A percentile compares a stretch with the other conserved stretches of the same genome.
Evolutionary conservation across 768 basidiomycete genomes (phyloP).

Genomic region (Mycena galopus): DNA sequence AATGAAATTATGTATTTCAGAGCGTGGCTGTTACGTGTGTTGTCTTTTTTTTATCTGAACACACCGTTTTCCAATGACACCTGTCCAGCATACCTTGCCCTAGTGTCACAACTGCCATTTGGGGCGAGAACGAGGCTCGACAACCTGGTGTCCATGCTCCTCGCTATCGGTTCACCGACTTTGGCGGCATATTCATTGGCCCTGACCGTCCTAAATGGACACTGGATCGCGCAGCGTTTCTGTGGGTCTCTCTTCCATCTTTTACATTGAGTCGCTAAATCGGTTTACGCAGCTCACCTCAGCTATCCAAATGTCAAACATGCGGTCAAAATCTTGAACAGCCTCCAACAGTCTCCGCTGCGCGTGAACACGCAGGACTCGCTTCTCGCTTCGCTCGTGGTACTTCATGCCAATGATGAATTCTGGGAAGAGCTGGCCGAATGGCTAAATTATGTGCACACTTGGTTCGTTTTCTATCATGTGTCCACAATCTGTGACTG

Average conservation of each 20-base stretch:
- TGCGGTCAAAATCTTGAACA: constrained; percentile 45
- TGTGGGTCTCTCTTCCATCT: constrained; percentile 48
- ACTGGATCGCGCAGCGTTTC: constrained; percentile 47
- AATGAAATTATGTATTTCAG: constrained; percentile 31
- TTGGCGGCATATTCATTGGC: constrained; percentile 55
- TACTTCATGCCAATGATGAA: constrained; percentile 48
- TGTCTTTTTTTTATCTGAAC: not conserved
- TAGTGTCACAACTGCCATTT: constrained; percentile 56
- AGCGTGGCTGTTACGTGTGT: constrained; percentile 49
- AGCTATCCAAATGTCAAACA: constrained; percentile 38
- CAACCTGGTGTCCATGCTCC: constrained; percentile 49
- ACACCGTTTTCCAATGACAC: not conserved
- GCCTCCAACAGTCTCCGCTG: constrained; percentile 54
- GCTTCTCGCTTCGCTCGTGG: constrained; percentile 52
- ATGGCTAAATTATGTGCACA: constrained; percentile 51
- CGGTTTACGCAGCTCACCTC: constrained; percentile 4
- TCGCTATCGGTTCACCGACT: constrained; percentile 54
- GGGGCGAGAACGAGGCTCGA: constrained; percentile 47
- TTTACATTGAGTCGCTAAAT: constrained; percentile 23
- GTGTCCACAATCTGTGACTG: constrained; percentile 13
- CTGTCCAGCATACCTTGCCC: constrained; percentile 46
- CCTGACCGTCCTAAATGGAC: constrained; percentile 51
- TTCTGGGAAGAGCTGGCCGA: constrained; percentile 53
- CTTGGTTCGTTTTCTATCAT: constrained; percentile 47
- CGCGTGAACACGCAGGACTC: constrained; percentile 41